Evolutionary conservation across 495 filamentous ascomycete species (phyloP), one percentile per base, ranked within the genome.

Genomic region (Hypoxylon lienhwacheense): DNA sequence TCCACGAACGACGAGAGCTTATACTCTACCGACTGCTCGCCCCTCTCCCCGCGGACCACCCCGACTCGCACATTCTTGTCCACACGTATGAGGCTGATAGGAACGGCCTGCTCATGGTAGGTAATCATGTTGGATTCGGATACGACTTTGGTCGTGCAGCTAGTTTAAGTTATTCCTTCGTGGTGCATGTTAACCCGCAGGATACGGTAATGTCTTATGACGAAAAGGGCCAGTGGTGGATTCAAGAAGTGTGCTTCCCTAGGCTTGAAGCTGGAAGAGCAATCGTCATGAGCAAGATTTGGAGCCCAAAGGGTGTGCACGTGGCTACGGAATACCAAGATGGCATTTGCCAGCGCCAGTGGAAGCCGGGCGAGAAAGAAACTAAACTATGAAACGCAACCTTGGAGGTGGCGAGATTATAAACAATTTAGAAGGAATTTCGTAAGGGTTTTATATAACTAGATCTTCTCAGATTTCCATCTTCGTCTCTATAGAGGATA

Each of bases 71-170:
- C 64, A 76, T 84, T 3, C 77, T 77, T 49, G 78, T 79, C 11
- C 86, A 89, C 64, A 79, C 86, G 39, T 89, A 83, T 67, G 78
- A 82, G 1, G 80, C 77, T 20, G 86, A 90, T 59, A 77, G 82
- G 31, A 90, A 90, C 63, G 85, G 83, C 0, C 66, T 89, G 45
- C 72, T 86, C 59, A 72, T 87, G 67, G 73, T 84, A 25, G 73
- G 76, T 2, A 82, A 87, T 28, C 77, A 85, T 4, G 53, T 85
- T 5, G 81, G 80, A 0, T 77, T 82, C 25, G 79, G 76, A 3
- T 64, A 72, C 47, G 72, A 76, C 37, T 61, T 76, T 8, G 77
- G 65, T 3, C 65, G 73, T 26, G 83, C 85, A 64, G 81, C 81
- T 4, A 85, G 77, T 47, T 64, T 90, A 34, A 83, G 75, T 24